These are phyloP conservation scores for Clonostachys rhizophaga DNA, from an alignment of 2,329 filamentous ascomycete species.

Conservation along the genomic window DNA sequence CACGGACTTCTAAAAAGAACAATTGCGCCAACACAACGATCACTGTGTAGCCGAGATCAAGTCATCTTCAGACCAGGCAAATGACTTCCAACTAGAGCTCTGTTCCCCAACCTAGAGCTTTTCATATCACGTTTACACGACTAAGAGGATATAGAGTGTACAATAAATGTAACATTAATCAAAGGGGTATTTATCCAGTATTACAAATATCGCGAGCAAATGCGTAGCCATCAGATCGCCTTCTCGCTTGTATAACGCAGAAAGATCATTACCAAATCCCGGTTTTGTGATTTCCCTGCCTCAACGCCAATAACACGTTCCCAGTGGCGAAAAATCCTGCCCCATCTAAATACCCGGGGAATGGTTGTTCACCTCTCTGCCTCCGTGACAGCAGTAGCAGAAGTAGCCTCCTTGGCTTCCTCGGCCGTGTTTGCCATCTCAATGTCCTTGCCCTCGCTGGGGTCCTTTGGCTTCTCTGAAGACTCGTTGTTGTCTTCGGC, in stretches of 20 bases:
- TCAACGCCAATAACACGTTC: too few relatives aligned
- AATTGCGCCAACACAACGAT: too few relatives aligned
- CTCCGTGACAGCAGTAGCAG: neutral
- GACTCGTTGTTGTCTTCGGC: conserved; percentile 8
- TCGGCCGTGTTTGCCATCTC: conserved; percentile 19
- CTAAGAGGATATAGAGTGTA: too few relatives aligned
- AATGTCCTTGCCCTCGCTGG: conserved; percentile 16
- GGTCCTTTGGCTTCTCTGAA: conserved; percentile 4
- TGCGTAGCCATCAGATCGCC: conserved; percentile 2
- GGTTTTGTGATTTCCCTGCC: neutral
- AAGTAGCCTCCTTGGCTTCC: conserved; percentile 1
- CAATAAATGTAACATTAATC: too few relatives aligned
- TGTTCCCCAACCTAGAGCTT: too few relatives aligned
- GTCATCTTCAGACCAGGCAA: too few relatives aligned
- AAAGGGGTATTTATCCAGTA: neutral
- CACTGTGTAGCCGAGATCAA: too few relatives aligned
- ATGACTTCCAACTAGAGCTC: too few relatives aligned
- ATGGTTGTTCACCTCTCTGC: conserved; percentile 1
- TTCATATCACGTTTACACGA: too few relatives aligned
- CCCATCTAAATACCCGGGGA: too few relatives aligned
- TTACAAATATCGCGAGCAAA: neutral
- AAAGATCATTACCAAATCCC: neutral
- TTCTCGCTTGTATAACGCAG: neutral
- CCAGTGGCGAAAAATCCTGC: too few relatives aligned
- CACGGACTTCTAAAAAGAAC: conserved; percentile 68